A percentile compares a stretch with the other conserved stretches of the same genome.
Conservation (phyloP, 2,329 filamentous ascomycete genomes). For the Gyromitra esculenta region DNA sequence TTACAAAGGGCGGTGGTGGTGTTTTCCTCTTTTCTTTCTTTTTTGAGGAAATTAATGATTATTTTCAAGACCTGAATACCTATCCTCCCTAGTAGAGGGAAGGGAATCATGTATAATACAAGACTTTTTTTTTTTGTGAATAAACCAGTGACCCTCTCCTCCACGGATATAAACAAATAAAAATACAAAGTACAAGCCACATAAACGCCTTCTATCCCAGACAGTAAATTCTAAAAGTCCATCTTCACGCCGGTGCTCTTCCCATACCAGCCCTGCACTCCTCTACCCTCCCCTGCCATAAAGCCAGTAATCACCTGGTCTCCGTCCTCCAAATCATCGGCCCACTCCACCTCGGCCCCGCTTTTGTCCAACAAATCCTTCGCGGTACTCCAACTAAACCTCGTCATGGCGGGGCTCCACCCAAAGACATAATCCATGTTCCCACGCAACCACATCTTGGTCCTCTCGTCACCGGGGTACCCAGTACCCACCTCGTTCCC, state of each 20-base stretch:
- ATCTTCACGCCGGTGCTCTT: conserved; percentile 17
- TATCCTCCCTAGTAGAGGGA: background rate
- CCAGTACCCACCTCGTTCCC: conserved; percentile 80
- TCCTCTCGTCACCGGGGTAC: conserved; percentile 87
- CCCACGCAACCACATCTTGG: conserved; percentile 79
- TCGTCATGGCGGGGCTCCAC: conserved; percentile 84
- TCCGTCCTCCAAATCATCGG: conserved; percentile 49
- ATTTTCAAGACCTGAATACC: conserved; percentile 4
- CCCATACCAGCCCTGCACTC: conserved; percentile 53
- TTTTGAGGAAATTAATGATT: conserved; percentile 24
- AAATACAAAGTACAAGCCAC: background rate
- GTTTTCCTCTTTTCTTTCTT: conserved; percentile 2
- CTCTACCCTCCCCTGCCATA: conserved; percentile 40
- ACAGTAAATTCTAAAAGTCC: conserved; percentile 32
- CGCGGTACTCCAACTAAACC: conserved; percentile 95
- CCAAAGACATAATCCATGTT: conserved; percentile 96
- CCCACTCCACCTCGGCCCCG: conserved; percentile 52
- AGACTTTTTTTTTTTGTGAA: conserved; percentile 22
- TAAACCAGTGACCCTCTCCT: conserved; percentile 3
- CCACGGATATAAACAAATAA: background rate
- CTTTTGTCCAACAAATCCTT: conserved; percentile 92
- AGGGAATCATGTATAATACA: conserved; percentile 28
- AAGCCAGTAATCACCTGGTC: conserved; percentile 52
- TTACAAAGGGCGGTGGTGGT: conserved; percentile 15
- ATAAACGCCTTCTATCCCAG: conserved; percentile 30